Evolutionary conservation across 2,329 filamentous ascomycete genomes (phyloP).

Genomic region (Diplodia mutila): DNA sequence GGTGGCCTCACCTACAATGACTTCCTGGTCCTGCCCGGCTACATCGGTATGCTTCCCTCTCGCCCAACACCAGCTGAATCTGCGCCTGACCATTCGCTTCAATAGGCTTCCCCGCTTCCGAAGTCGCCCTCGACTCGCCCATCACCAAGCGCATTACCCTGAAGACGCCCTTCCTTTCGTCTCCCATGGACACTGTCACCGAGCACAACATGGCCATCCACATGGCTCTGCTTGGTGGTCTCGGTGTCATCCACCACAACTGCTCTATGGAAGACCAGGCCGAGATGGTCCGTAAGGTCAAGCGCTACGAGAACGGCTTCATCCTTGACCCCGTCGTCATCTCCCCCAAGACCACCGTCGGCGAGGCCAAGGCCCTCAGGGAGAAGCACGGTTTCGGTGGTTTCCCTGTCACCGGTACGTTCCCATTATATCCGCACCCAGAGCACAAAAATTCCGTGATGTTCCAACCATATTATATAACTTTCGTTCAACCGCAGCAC

Average conservation of each 20-base stretch:
- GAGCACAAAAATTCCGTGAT: constrained; percentile 63
- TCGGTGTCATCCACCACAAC: constrained; percentile 98
- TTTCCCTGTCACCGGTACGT: constrained; percentile 96
- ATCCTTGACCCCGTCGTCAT: constrained; percentile 96
- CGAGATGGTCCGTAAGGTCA: constrained; percentile 98
- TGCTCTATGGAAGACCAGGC: constrained; percentile 97
- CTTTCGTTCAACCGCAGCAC: constrained; percentile 99
- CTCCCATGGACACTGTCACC: constrained; percentile 99
- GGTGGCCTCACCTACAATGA: constrained; percentile 98
- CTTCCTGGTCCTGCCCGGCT: constrained; percentile 93
- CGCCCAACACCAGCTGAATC: not conserved
- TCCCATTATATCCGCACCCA: constrained; percentile 28
- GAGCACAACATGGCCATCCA: constrained; percentile 99
- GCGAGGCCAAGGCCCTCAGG: constrained; percentile 88
- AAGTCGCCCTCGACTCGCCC: constrained; percentile 84
- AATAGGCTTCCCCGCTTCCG: constrained; percentile 85
- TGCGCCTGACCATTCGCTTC: constrained; percentile 30
- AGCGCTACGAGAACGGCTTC: constrained; percentile 99
- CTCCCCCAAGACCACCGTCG: constrained; percentile 82
- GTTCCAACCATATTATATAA: constrained; percentile 77
- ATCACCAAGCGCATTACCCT: constrained; percentile 94
- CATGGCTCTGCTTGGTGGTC: constrained; percentile 84
- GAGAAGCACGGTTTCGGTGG: constrained; percentile 98
- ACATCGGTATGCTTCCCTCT: constrained; percentile 68
- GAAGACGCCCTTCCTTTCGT: constrained; percentile 96